phyloP scores from a whole-genome alignment of 768 basidiomycete species.

The Agrocybe praecox region DNA sequence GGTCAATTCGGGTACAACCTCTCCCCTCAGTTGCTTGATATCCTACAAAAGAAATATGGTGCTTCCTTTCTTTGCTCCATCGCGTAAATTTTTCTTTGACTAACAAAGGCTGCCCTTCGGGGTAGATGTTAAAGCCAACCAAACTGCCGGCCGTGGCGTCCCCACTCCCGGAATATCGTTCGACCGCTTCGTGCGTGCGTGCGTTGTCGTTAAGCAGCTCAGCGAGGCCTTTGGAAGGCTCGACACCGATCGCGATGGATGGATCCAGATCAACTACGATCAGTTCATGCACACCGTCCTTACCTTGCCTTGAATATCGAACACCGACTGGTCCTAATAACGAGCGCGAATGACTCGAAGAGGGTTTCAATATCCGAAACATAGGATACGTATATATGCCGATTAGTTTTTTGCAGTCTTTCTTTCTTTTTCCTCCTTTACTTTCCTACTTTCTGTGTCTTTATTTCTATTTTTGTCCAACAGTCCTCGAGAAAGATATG shows the following conservation, averaged over 20 bases:
- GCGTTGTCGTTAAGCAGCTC: constrained; percentile 80
- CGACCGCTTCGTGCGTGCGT: constrained; percentile 86
- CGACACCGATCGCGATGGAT: constrained; percentile 69
- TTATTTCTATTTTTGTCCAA: no score
- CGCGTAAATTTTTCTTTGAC: constrained; percentile 25
- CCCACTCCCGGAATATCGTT: constrained; percentile 69
- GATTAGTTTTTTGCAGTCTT: not conserved
- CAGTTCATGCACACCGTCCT: constrained; percentile 72
- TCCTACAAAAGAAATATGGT: constrained; percentile 85
- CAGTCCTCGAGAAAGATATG: no score
- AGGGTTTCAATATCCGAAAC: no score
- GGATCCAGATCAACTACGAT: constrained; percentile 75
- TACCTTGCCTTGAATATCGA: constrained; percentile 52
- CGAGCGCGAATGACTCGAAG: no score
- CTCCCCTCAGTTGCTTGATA: constrained; percentile 60
- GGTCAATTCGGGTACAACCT: constrained; percentile 79
- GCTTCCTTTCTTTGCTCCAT: constrained; percentile 18
- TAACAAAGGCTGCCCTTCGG: constrained; percentile 31
- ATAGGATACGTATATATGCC: no score
- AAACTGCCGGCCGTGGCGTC: constrained; percentile 31
- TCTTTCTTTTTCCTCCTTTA: not conserved
- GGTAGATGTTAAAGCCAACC: constrained; percentile 63
- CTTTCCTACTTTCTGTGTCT: not conserved
- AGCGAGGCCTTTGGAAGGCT: constrained; percentile 69
- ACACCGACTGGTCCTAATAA: no score